Percentiles rank a stretch among this genome's conserved stretches.
Conservation (phyloP, 169 alveolate species). For the Neospora caninum region DNA sequence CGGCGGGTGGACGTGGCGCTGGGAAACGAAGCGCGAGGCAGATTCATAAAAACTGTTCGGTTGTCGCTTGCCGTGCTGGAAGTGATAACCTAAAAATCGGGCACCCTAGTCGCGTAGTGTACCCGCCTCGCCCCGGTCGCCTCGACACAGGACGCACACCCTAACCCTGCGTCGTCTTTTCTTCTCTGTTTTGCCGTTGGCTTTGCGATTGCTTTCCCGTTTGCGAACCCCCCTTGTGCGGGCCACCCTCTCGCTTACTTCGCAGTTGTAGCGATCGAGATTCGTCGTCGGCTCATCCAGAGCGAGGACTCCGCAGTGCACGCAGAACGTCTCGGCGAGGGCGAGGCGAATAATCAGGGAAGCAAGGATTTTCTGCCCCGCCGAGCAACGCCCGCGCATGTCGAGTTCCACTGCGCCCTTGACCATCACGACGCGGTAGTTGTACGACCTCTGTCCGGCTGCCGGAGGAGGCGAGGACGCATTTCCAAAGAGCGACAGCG, state of each 20-base stretch:
- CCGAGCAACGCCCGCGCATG: constrained; percentile 97
- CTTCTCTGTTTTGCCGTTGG: no score
- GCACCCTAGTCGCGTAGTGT: no score
- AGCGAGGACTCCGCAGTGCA: constrained; percentile 97
- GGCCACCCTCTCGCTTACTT: constrained; percentile 73
- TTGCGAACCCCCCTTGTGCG: no score
- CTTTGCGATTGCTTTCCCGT: no score
- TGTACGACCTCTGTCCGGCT: constrained; percentile 75
- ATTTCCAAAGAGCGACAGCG: not conserved
- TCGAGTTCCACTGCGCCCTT: constrained; percentile 88
- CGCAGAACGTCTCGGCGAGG: constrained; percentile 98
- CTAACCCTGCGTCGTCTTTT: no score
- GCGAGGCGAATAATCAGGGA: constrained; percentile 97
- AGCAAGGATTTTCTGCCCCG: constrained; percentile 95
- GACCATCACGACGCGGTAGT: constrained; percentile 87
- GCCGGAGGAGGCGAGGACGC: not conserved
- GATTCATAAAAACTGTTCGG: no score
- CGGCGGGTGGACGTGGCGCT: not conserved
- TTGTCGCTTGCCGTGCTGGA: no score
- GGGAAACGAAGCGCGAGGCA: not conserved
- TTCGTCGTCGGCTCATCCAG: constrained; percentile 99
- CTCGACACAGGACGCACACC: no score
- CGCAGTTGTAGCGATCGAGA: constrained; percentile 93
- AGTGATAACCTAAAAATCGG: no score
- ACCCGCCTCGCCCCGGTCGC: no score